phyloP scores from a whole-genome alignment of 164 flowering plant genomes.

The Magnolia sinica region DNA sequence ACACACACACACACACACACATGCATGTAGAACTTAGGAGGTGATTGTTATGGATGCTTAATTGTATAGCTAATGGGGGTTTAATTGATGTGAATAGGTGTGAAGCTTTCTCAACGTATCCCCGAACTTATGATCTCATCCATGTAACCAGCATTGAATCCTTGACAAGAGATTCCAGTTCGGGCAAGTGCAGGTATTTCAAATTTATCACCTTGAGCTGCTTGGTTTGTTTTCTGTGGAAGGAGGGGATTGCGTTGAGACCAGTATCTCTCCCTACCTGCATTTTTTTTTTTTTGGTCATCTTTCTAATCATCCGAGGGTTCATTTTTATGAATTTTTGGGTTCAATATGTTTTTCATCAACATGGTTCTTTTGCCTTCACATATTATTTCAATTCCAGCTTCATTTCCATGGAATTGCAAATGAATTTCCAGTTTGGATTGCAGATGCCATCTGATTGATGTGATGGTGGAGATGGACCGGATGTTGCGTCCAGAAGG shows the following conservation, averaged over 20 bases:
- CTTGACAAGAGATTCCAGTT: constrained; percentile 47
- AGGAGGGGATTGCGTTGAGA: neutral
- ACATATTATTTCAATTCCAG: neutral
- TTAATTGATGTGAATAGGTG: constrained; percentile 56
- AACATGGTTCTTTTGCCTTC: no score
- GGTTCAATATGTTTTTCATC: no score
- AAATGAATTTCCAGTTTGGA: neutral
- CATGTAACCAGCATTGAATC: constrained; percentile 76
- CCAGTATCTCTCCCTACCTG: neutral
- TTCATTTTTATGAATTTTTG: no score
- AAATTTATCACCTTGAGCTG: neutral
- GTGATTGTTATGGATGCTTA: neutral
- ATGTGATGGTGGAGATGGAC: constrained; percentile 90
- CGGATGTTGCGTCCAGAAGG: constrained; percentile 90
- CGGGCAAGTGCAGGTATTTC: constrained; percentile 69
- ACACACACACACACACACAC: no score
- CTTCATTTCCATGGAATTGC: neutral
- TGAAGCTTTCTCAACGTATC: constrained; percentile 97
- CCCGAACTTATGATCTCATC: constrained; percentile 85
- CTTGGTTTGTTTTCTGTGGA: neutral
- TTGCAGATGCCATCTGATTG: constrained; percentile 85
- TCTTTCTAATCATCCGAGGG: no score
- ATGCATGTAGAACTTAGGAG: neutral
- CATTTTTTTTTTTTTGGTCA: neutral
- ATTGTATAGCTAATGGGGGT: constrained; percentile 1